These are phyloP conservation scores for Eucalyptus brandiana DNA, from an alignment of 345 rosid genomes.

Conservation along the genomic window DNA sequence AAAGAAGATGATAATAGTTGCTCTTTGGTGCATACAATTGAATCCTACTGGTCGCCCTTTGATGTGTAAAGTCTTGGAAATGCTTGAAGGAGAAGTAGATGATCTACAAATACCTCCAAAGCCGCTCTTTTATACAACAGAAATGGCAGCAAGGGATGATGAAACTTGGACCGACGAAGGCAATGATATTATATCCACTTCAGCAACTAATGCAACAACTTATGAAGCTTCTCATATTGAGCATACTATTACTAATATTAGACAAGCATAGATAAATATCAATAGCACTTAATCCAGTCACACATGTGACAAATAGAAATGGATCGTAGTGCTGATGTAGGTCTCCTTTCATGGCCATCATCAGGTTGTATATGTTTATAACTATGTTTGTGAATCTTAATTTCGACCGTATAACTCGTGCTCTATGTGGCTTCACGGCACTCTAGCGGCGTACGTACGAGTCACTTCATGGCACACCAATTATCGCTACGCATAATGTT, in stretches of 20 bases:
- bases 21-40: not conserved
- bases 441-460: too few relatives aligned
- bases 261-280: too few relatives aligned
- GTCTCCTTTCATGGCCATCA: not conserved
- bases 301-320: not conserved
- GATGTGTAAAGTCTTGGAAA: not conserved
- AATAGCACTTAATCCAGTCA: not conserved
- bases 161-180: too few relatives aligned
- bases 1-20: not conserved
- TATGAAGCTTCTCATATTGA: not conserved
- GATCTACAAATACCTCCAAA: not conserved
- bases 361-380: too few relatives aligned
- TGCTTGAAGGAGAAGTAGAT: not conserved
- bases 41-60: not conserved
- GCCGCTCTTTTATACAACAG: too few relatives aligned
- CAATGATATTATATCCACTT: not conserved
- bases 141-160: too few relatives aligned
- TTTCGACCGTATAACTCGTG: too few relatives aligned
- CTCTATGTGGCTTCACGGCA: not conserved
- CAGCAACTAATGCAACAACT: not conserved
- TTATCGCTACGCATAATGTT: too few relatives aligned
- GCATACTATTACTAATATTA: not conserved
- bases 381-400: not conserved
- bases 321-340: fast-evolving
- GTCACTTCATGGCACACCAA: not conserved